Evolutionary conservation across 1,284 basidiomycete species (phyloP).

Genomic region (Coniferiporia sulphurascens): DNA sequence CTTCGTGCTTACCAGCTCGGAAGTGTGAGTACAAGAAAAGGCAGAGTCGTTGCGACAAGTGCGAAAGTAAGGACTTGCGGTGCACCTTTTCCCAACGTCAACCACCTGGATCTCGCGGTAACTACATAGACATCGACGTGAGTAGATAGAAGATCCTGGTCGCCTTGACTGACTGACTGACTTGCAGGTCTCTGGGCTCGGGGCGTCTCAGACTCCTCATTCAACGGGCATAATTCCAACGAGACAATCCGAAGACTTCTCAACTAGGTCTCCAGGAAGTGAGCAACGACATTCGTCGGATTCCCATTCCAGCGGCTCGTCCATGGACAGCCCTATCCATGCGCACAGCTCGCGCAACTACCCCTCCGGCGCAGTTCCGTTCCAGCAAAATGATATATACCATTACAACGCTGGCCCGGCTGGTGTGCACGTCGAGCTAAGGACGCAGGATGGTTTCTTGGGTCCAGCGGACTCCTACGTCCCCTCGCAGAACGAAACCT

Average conservation of each 20-base stretch:
- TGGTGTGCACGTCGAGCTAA: not conserved
- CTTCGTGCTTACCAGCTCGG: not conserved
- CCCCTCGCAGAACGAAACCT: not conserved
- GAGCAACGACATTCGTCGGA: no score
- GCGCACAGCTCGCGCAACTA: not conserved
- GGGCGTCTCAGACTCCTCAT: no score
- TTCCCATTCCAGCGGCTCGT: not conserved
- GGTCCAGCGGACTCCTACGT: not conserved
- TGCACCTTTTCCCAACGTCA: constrained; percentile 5
- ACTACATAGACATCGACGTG: not conserved
- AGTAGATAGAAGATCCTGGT: not conserved
- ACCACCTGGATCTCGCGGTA: not conserved
- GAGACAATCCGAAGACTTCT: not conserved
- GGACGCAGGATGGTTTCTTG: not conserved
- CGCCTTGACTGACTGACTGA: no score
- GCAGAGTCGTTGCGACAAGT: constrained; percentile 9
- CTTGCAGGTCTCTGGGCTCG: no score
- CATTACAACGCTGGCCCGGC: not conserved
- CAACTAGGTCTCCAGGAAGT: no score
- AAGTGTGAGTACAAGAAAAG: constrained; percentile 14
- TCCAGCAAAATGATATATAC: not conserved
- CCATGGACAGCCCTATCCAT: not conserved
- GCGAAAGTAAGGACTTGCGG: constrained; percentile 6
- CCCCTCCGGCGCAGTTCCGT: not conserved
- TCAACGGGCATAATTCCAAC: not conserved